Evolutionary conservation across 768 basidiomycete species (phyloP).

Genomic region (Rhizopogon vulgaris): DNA sequence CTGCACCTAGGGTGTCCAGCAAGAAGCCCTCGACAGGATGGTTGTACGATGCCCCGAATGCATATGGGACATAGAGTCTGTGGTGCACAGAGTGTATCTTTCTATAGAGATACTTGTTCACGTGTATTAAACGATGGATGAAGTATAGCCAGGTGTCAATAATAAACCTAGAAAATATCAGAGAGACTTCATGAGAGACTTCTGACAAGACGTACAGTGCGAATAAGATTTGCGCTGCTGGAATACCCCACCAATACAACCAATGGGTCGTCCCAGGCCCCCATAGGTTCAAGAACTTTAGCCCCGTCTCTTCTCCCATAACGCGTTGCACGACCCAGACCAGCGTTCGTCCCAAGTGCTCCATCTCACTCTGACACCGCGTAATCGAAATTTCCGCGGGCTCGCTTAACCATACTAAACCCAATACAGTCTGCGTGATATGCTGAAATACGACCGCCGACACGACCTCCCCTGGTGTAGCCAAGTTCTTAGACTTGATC

Average conservation of each 20-base stretch:
- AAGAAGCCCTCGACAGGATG: constrained; percentile 93
- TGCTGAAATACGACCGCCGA: constrained; percentile 85
- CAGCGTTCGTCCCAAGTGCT: constrained; percentile 35
- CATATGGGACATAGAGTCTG: constrained; percentile 92
- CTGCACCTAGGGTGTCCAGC: constrained; percentile 79
- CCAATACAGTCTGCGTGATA: constrained; percentile 72
- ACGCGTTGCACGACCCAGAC: constrained; percentile 30
- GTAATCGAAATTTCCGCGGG: constrained; percentile 21
- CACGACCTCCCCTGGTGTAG: constrained; percentile 64
- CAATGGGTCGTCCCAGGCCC: constrained; percentile 48
- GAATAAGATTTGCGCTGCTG: constrained; percentile 59
- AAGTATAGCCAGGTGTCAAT: constrained; percentile 99
- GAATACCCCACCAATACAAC: constrained; percentile 93
- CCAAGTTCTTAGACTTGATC: constrained; percentile 68
- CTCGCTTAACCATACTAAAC: constrained; percentile 58
- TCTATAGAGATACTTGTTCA: constrained; percentile 85
- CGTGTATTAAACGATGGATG: constrained; percentile 87
- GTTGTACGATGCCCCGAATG: constrained; percentile 95
- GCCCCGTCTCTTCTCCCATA: constrained; percentile 36
- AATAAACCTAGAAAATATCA: constrained; percentile 54
- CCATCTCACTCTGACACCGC: constrained; percentile 38
- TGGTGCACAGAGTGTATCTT: constrained; percentile 94
- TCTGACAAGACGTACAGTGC: constrained; percentile 70
- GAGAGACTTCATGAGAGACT: not conserved
- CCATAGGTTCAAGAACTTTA: constrained; percentile 27